Base-by-base conservation (phyloP, 257 asterid genomes). In the Solanum rostratum region DNA sequence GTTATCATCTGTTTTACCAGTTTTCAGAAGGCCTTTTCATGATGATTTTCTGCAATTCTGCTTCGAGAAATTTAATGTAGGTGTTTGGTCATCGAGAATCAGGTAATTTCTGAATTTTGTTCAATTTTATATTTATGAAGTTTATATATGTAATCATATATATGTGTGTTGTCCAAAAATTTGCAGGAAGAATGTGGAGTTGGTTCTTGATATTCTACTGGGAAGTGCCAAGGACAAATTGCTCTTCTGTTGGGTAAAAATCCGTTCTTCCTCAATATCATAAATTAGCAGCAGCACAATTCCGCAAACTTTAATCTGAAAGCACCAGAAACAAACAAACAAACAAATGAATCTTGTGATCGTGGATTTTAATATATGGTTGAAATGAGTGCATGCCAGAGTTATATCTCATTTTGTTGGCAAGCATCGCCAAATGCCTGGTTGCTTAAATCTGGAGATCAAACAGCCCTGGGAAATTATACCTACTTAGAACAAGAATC, bases 1-100 rank as follows among this genome's bases (percentile, higher is more conserved):
- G 18, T 74, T 81, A 4, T 49, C 79, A 2, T 60, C 63, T 85
- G 85, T 69, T 87, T 41, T 83, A 71, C 88, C 94, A 95, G 98
- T 95, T 87, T 94, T 93, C 76, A 94, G 88, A 93, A 94, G 99
- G 88, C 97, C 99, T 19, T 89, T 91, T 81, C 93, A 92, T 88
- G 93, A 93, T 45, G 97, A 92, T 86, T 94, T 94, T 90, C 87
- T 95, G 90, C 87, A 90, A 84, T 96, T 96, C 87, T 96, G 97
- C 88, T 92, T 96, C 59, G 92, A 92, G 90, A 90, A 83, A 87
- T 95, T 94, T 87, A 87, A 85, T 84, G 97, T 96, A 41, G 98
- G 97, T 37, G 84, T 95, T 53, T 95, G 98, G 99, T 85, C 98
- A 43, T 95, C 98, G 76, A 93, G 95, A 88, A 89, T 91, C 82